phyloP scores from a whole-genome alignment of 2,329 filamentous ascomycete genomes.

The Tolypocladium pustulatum region DNA sequence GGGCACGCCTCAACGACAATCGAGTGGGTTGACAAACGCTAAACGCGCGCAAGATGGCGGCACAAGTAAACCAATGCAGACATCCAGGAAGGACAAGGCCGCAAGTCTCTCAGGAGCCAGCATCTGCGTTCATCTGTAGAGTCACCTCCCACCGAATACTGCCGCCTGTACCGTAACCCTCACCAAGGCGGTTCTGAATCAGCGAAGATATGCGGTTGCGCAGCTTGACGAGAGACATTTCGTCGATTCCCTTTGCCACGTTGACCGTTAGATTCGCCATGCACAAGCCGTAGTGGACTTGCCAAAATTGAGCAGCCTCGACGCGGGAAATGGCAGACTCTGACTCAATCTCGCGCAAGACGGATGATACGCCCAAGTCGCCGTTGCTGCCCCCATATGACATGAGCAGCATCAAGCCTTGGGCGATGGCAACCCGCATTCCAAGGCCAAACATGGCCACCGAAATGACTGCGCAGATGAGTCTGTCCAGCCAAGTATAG shows the following conservation, averaged over 20 bases:
- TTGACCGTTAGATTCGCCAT: constrained; percentile 88
- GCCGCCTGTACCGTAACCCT: constrained; percentile 71
- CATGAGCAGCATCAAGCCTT: constrained; percentile 95
- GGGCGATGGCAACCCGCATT: constrained; percentile 68
- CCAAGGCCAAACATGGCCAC: constrained; percentile 83
- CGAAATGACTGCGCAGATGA: constrained; percentile 72
- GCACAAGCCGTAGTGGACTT: constrained; percentile 92
- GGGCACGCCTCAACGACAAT: not conserved
- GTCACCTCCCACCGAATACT: constrained; percentile 89
- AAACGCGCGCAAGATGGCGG: not conserved
- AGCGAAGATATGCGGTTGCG: constrained; percentile 67
- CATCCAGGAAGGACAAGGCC: not conserved
- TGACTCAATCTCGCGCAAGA: constrained; percentile 76
- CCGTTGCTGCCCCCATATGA: constrained; percentile 48
- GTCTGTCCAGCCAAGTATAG: constrained; percentile 73
- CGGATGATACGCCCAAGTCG: constrained; percentile 49
- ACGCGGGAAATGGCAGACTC: constrained; percentile 67
- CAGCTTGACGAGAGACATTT: constrained; percentile 61
- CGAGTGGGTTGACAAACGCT: not conserved
- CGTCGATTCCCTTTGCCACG: constrained; percentile 53
- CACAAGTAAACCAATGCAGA: not conserved
- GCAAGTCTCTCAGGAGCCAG: constrained; percentile 8
- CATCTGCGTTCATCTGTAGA: constrained; percentile 54
- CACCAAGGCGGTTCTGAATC: constrained; percentile 76
- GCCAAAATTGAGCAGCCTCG: constrained; percentile 94